These are phyloP conservation scores for Yarrowia osloensis DNA, from an alignment of 805 yeast species.

Conservation along the genomic window DNA sequence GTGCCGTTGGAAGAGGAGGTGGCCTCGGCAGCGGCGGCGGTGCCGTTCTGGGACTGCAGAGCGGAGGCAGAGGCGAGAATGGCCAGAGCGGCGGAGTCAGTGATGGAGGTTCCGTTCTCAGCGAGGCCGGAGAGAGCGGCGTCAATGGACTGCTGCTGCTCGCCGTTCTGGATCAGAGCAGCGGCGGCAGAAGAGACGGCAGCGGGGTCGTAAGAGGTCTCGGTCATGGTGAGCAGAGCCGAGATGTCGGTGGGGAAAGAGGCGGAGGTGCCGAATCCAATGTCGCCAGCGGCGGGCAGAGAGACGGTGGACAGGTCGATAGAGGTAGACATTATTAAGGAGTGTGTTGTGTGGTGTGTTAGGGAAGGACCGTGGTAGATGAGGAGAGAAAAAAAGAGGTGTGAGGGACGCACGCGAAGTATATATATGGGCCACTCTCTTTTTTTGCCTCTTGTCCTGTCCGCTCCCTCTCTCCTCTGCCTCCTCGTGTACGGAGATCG, in stretches of 20 bases:
- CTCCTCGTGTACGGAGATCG: slow-evolving; percentile 21
- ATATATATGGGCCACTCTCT: not conserved
- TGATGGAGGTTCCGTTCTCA: slow-evolving; percentile 22
- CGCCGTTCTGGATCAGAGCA: slow-evolving; percentile 2
- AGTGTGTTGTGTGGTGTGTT: not conserved
- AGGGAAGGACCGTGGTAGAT: not conserved
- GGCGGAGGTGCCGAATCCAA: slow-evolving; percentile 22
- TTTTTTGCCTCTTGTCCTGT: not conserved
- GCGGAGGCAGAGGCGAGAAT: slow-evolving; percentile 15
- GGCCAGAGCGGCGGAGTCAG: slow-evolving; percentile 17
- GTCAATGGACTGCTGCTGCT: slow-evolving; percentile 21
- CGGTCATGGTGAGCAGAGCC: slow-evolving; percentile 19
- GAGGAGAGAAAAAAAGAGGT: not conserved
- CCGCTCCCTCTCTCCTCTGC: not conserved
- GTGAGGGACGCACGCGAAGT: not conserved
- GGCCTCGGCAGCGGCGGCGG: slow-evolving; percentile 9
- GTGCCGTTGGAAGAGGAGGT: slow-evolving; percentile 2
- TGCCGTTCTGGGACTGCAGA: not conserved
- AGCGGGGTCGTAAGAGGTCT: slow-evolving; percentile 10
- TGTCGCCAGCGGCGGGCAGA: slow-evolving; percentile 19
- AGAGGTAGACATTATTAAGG: slow-evolving; percentile 12
- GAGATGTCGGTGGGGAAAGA: slow-evolving; percentile 18
- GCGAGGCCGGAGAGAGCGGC: not conserved
- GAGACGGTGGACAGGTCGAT: slow-evolving; percentile 13
- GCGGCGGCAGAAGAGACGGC: slow-evolving; percentile 24